Base-by-base conservation (phyloP, 352 stramenopile species). In the Phytophthora pistaciae region DNA sequence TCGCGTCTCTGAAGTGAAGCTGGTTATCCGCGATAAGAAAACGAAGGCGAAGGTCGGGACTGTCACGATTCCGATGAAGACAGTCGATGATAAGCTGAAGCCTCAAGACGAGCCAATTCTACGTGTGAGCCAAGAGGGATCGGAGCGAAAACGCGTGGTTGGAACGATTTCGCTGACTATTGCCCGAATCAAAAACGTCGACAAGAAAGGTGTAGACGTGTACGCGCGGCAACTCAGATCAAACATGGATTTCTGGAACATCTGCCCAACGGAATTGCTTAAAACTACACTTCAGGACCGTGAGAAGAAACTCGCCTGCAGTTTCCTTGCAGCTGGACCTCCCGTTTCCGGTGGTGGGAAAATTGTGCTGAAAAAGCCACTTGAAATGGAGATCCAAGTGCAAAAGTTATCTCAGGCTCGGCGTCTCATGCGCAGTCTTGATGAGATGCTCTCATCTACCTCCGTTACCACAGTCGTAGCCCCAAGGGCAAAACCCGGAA, bases 91-190 rank as follows among this genome's bases (percentile, higher is more conserved):
- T 14, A 36, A 46, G n/a, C 9, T 42, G 6, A 70, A 70, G 62
- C 66, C 23, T 29, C 36, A 77, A 57, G 36, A 65, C 4, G 66
- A 70, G 13, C 63, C 63, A 14, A 84, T 72, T 0, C 77, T 85
- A 18, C 73, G 74, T 5, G 10, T 87, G 16, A 62, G 74, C 23
- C 74, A 71, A 3, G 54, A 64, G 2, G 77, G 79, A 42, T 48
- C 77, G 29, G 64, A 60, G 5, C 57, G 55, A n/a, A 63, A 27
- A n/a, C 64, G 64, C 9, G 68, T 90, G 1, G 80, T 91, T 9
- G 85, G 85, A 10, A 92, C 87, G 54, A 86, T 92, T 54, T 80
- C 56, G 3, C 61, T 92, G 7, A 50, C 60, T 3, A 50, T 91
- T 0, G 58, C 79, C 33, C 75, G 81, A 2, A 60, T 68, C 0